phyloP scores from a whole-genome alignment of 2,329 filamentous ascomycete genomes.

The Alternaria atra region DNA sequence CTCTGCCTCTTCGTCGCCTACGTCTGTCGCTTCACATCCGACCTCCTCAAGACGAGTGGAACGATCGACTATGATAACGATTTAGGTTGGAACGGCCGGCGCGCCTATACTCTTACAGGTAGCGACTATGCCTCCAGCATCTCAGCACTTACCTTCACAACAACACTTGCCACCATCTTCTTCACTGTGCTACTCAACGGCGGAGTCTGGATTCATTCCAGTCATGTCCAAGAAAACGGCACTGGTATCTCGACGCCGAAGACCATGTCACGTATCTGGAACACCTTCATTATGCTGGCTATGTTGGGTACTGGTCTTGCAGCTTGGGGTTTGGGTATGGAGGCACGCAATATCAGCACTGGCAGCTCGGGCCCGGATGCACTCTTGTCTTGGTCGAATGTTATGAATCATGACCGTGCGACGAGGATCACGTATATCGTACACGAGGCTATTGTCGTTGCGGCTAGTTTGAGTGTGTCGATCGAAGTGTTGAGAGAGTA shows the following conservation, averaged over 20 bases:
- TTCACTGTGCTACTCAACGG: conserved; percentile 14
- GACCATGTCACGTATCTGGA: conserved; percentile 7
- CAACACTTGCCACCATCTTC: conserved; percentile 4
- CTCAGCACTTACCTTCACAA: conserved; percentile 7
- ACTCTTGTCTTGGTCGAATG: conserved; percentile 6
- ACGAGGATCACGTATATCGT: conserved; percentile 7
- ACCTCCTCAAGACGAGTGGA: conserved; percentile 8
- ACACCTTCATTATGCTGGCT: conserved; percentile 8
- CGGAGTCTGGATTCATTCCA: conserved; percentile 11
- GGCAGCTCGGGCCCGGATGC: conserved; percentile 4
- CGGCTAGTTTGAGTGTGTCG: conserved; percentile 9
- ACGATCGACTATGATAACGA: conserved; percentile 5
- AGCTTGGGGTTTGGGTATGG: conserved; percentile 9
- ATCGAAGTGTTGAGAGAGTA: conserved; percentile 11
- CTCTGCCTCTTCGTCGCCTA: conserved; percentile 15
- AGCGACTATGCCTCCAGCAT: not conserved
- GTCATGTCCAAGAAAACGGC: conserved; percentile 12
- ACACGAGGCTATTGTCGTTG: conserved; percentile 12
- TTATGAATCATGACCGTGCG: not conserved
- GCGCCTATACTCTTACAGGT: not conserved
- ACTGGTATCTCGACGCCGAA: conserved; percentile 5
- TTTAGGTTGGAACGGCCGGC: conserved; percentile 8
- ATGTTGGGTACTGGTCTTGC: conserved; percentile 13
- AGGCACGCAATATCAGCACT: not conserved
- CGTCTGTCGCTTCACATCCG: conserved; percentile 9